Conservation (phyloP, 179 eudicot genomes). For the Heliamphora pulchella region DNA sequence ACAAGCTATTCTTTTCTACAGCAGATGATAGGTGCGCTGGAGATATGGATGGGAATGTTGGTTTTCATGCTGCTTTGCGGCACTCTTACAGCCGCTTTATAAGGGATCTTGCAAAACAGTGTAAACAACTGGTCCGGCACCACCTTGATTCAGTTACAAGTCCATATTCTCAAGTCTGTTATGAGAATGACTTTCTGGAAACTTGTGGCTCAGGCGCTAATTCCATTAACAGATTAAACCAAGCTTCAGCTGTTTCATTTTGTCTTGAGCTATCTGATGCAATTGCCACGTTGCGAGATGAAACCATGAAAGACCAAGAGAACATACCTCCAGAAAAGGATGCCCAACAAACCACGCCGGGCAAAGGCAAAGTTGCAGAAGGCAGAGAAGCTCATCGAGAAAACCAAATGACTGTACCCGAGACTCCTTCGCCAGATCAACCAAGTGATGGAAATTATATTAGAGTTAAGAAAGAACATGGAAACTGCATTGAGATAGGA, state of each 20-base stretch:
- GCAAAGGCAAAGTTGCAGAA: slow-evolving; percentile 75
- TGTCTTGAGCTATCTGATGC: slow-evolving; percentile 68
- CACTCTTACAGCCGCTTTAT: slow-evolving; percentile 70
- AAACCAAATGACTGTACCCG: slow-evolving; percentile 79
- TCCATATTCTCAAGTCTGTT: slow-evolving; percentile 84
- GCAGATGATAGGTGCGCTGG: slow-evolving; percentile 57
- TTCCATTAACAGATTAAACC: slow-evolving; percentile 33
- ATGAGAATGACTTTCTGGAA: slow-evolving; percentile 47
- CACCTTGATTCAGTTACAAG: slow-evolving; percentile 98
- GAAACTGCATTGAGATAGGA: slow-evolving; percentile 60
- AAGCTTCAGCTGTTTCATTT: slow-evolving; percentile 43
- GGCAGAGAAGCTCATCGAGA: slow-evolving; percentile 61
- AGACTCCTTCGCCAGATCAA: slow-evolving; percentile 98
- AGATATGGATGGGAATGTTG: slow-evolving; percentile 93
- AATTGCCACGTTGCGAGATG: slow-evolving; percentile 28
- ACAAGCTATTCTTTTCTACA: slow-evolving; percentile 7
- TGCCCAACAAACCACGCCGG: slow-evolving; percentile 72
- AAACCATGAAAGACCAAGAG: slow-evolving; percentile 54
- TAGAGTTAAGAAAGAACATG: slow-evolving; percentile 70
- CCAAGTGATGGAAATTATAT: slow-evolving; percentile 58
- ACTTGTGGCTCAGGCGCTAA: slow-evolving; percentile 34
- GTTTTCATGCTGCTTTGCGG: slow-evolving; percentile 88
- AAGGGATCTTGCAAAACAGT: slow-evolving; percentile 70
- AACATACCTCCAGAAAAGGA: slow-evolving; percentile 70
- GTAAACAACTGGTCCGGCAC: slow-evolving; percentile 84